A percentile compares a stretch with the other conserved stretches of the same genome.
phyloP scores from a whole-genome alignment of 352 stramenopile species.

The Globisporangium spinosum region DNA sequence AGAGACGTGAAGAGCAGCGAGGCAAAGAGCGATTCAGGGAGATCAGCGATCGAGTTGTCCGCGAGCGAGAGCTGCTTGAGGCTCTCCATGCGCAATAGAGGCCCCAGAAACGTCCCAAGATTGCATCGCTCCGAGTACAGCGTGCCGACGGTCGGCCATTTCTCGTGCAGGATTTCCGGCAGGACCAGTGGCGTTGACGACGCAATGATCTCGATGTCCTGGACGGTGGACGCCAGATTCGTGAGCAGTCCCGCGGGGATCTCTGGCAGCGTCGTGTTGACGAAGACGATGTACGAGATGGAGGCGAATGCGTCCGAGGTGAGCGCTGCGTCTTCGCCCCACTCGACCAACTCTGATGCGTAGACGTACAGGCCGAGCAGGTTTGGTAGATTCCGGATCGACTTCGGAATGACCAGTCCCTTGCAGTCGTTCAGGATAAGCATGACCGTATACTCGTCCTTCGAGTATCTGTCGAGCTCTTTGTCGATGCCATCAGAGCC shows the following conservation, averaged over 20 bases:
- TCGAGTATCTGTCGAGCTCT: background rate
- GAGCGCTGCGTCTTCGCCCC: slow-evolving; percentile 10
- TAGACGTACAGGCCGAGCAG: slow-evolving; percentile 7
- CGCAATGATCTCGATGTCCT: slow-evolving; percentile 14
- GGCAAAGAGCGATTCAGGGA: slow-evolving; percentile 2
- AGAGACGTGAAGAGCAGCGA: slow-evolving; percentile 1
- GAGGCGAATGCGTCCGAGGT: slow-evolving; percentile 2
- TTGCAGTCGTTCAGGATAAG: slow-evolving; percentile 6
- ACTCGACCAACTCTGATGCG: slow-evolving; percentile 5
- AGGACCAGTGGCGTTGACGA: background rate
- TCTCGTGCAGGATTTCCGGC: slow-evolving; percentile 3
- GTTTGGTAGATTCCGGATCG: slow-evolving; percentile 6
- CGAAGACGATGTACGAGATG: slow-evolving; percentile 14
- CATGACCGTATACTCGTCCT: background rate
- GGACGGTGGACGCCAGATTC: slow-evolving; percentile 12
- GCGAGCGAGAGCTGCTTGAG: slow-evolving; percentile 10
- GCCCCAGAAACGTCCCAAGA: background rate
- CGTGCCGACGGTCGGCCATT: background rate
- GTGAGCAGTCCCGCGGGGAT: slow-evolving; percentile 6
- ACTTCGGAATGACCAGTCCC: background rate
- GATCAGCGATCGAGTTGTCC: slow-evolving; percentile 2
- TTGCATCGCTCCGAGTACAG: slow-evolving; percentile 9
- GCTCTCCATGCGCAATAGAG: background rate
- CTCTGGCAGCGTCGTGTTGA: background rate
- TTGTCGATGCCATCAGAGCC: background rate